Evolutionary conservation across 1,284 basidiomycete species (phyloP).

Genomic region (Entoloma clypeatum): DNA sequence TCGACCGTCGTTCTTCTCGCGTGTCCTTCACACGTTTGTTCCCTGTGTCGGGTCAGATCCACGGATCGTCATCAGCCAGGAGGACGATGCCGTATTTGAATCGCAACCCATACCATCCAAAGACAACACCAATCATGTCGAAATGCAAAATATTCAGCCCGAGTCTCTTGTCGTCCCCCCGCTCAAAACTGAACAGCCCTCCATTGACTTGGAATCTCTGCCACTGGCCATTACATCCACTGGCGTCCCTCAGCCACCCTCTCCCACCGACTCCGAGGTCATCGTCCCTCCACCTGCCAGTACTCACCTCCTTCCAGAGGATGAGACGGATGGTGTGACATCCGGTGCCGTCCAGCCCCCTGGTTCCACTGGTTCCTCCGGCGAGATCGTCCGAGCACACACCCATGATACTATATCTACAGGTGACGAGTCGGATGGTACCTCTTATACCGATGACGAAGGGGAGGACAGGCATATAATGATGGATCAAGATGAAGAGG

Average conservation of each 20-base stretch:
- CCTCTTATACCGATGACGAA: slow-evolving; percentile 44
- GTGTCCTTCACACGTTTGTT: slow-evolving; percentile 27
- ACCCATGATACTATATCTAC: slow-evolving; percentile 29
- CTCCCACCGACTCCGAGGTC: slow-evolving; percentile 35
- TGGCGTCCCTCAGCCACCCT: slow-evolving; percentile 27
- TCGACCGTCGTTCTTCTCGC: slow-evolving; percentile 25
- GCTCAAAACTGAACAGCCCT: slow-evolving; percentile 10
- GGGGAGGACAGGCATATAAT: slow-evolving; percentile 34
- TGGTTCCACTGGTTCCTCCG: slow-evolving; percentile 35
- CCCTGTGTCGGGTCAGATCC: slow-evolving; percentile 27
- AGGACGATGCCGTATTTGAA: slow-evolving; percentile 6
- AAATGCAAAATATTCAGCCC: slow-evolving; percentile 17
- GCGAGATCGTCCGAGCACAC: slow-evolving; percentile 25
- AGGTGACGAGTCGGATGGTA: slow-evolving; percentile 41
- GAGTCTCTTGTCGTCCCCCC: slow-evolving; percentile 14
- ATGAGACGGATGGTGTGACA: slow-evolving; percentile 48
- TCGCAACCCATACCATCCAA: slow-evolving; percentile 4
- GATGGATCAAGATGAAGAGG: slow-evolving; percentile 46
- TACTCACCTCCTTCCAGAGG: slow-evolving; percentile 38
- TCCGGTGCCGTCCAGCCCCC: slow-evolving; percentile 50
- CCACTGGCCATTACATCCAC: slow-evolving; percentile 24
- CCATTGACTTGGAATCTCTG: slow-evolving; percentile 12
- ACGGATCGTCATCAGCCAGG: slow-evolving; percentile 1
- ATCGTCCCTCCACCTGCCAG: slow-evolving; percentile 41
- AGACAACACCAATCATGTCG: slow-evolving; percentile 4